Evolutionary conservation across 805 yeast genomes (phyloP), one percentile per base, ranked within the genome.

Genomic region (Yarrowia sp.): DNA sequence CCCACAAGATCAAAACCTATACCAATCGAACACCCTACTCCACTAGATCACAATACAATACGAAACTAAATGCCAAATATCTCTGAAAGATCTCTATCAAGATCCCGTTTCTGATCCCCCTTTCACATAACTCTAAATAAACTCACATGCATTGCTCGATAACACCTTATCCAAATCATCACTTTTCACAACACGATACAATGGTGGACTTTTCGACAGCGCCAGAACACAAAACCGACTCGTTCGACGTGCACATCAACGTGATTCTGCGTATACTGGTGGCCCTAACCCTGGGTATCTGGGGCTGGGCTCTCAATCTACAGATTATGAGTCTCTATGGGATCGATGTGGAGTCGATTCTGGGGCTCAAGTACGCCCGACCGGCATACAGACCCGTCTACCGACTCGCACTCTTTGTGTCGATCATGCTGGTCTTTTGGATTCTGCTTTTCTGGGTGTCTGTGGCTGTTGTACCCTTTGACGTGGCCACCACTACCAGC

Each of bases 201-300:
- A 53, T 55, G 47, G 31, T 55, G 38, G 61, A 55, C 61, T 55
- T 55, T 41, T 39, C 47, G 1, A 28, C 45, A 3, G 61, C 61
- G 31, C 61, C 61, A 2, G 31, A 58, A 58, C 15, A 33, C 5
- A 10, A 10, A 11, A 43, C 64, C 9, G 64, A 61, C 38, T 31
- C 57, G 39, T 61, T 61, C 33, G 80, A 78, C 62, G 65, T 69
- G 28, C 64, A 72, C 53, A 70, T 80, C 43, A 86, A 87, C 0
- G 71, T 81, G n/a, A 84, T 86, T 1, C 83, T 79, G 68, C 71
- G 78, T n/a, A 68, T 72, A 8, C 68, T 70, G 15, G 67, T 70
- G 13, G 69, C 71, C 18, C 60, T 74, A 5, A 62, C 69, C 7
- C 38, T 67, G n/a, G 77, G 76, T 3, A 65, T 73, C 35, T 75